Conservation (phyloP, 2,329 filamentous ascomycete genomes). For the Cylindrodendrum hubeiense region DNA sequence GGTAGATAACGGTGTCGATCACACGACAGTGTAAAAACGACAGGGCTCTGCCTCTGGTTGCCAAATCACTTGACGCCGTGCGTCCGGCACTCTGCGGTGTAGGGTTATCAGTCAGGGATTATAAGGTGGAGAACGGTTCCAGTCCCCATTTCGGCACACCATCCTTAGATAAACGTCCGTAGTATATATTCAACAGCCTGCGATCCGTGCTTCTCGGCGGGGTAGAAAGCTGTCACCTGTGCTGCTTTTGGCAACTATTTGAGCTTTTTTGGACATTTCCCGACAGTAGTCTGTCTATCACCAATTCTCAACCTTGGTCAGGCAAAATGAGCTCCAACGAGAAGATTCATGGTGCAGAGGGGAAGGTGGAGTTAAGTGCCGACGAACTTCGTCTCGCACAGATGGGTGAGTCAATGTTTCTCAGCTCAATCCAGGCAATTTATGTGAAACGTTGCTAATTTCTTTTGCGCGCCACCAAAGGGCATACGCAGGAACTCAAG, state of each 20-base stretch:
- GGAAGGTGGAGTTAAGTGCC: slow-evolving; percentile 40
- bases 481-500: slow-evolving; percentile 62
- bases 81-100: not conserved
- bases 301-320: not conserved
- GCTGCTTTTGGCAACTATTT: too few species aligned
- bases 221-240: not conserved
- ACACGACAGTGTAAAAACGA: not conserved
- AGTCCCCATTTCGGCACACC: not conserved
- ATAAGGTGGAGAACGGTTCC: not conserved
- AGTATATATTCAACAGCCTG: slow-evolving; percentile 3
- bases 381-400: slow-evolving; percentile 58
- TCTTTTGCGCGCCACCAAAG: slow-evolving; percentile 34
- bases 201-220: slow-evolving; percentile 17
- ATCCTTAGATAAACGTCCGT: not conserved
- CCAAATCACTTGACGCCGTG: not conserved
- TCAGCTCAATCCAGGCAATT: not conserved
- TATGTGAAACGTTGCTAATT: not conserved
- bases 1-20: not conserved
- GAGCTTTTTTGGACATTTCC: not conserved
- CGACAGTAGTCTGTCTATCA: not conserved
- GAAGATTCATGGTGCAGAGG: slow-evolving; percentile 6
- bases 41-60: not conserved
- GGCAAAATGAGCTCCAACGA: slow-evolving; percentile 16
- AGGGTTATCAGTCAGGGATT: not conserved
- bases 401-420: slow-evolving; percentile 51